A percentile compares a stretch with the other conserved stretches of the same genome.
These are phyloP conservation scores for Hordeum pubiflorum DNA, from an alignment of 202 grass and related monocot genomes.

Conservation along the genomic window DNA sequence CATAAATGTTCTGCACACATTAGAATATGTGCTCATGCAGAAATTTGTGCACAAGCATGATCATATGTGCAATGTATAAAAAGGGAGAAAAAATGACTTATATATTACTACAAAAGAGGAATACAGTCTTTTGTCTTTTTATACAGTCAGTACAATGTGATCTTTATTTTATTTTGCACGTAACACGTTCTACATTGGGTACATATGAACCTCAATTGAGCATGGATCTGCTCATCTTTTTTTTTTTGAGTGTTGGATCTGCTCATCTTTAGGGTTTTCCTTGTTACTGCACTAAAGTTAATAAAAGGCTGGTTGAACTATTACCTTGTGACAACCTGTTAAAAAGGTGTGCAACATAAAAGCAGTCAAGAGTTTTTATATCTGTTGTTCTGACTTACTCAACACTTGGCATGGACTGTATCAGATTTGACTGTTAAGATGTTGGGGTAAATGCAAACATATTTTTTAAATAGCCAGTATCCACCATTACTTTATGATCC, in stretches of 20 bases:
- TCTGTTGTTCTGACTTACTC: slow-evolving; percentile 2
- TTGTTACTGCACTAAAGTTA: neutral
- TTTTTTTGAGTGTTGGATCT: neutral
- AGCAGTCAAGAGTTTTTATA: neutral
- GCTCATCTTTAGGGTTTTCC: neutral
- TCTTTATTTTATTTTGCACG: neutral
- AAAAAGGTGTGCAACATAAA: neutral
- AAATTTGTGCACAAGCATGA: neutral
- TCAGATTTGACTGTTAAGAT: neutral
- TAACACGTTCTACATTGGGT: neutral
- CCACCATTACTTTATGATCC: neutral
- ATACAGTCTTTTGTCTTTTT: neutral
- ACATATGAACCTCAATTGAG: neutral
- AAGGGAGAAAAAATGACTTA: neutral
- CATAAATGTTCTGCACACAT: neutral
- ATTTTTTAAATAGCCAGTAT: neutral
- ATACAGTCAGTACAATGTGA: neutral
- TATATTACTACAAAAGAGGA: neutral
- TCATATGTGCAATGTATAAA: neutral
- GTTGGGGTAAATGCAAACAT: neutral
- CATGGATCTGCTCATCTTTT: neutral
- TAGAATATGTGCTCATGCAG: neutral
- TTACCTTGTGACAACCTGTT: neutral
- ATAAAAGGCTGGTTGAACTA: neutral
- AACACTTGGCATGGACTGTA: neutral